Conservation (phyloP, 768 basidiomycete genomes). For the Lyophyllum semitale region DNA sequence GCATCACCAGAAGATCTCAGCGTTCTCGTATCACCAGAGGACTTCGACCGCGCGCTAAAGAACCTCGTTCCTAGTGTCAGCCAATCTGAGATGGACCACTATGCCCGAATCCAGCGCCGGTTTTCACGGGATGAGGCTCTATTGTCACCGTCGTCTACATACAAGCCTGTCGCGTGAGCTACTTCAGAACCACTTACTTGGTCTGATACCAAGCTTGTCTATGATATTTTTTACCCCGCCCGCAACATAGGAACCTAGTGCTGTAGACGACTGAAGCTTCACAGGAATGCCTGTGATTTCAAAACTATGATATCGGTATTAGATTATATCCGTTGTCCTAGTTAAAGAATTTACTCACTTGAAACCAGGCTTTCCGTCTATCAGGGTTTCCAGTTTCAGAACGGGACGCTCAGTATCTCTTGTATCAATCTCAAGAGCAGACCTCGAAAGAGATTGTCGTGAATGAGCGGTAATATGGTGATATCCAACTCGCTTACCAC, state of each 20-base stretch:
- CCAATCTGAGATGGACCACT: slow-evolving; percentile 83
- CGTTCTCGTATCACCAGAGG: slow-evolving; percentile 71
- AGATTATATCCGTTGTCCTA: not conserved
- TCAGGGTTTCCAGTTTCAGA: slow-evolving; percentile 56
- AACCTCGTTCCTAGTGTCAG: slow-evolving; percentile 83
- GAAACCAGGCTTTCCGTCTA: slow-evolving; percentile 59
- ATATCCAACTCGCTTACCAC: slow-evolving; percentile 41
- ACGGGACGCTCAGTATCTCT: slow-evolving; percentile 49
- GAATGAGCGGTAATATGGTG: not conserved
- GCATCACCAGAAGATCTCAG: slow-evolving; percentile 68
- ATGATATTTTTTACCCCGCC: slow-evolving; percentile 56
- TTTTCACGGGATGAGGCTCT: slow-evolving; percentile 48
- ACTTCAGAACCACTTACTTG: slow-evolving; percentile 57
- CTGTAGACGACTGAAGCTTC: slow-evolving; percentile 39
- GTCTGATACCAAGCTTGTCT: slow-evolving; percentile 53
- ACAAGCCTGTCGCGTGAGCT: not conserved
- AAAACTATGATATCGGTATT: slow-evolving; percentile 32
- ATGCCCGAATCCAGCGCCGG: slow-evolving; percentile 66
- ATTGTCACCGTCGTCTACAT: not conserved
- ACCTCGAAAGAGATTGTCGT: slow-evolving; percentile 38
- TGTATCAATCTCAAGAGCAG: slow-evolving; percentile 72
- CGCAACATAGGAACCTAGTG: slow-evolving; percentile 48
- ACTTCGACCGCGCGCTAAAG: slow-evolving; percentile 75
- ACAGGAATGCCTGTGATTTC: slow-evolving; percentile 52
- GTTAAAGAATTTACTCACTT: slow-evolving; percentile 36